Conservation (phyloP, 768 basidiomycete genomes). For the Collybia mongolica region DNA sequence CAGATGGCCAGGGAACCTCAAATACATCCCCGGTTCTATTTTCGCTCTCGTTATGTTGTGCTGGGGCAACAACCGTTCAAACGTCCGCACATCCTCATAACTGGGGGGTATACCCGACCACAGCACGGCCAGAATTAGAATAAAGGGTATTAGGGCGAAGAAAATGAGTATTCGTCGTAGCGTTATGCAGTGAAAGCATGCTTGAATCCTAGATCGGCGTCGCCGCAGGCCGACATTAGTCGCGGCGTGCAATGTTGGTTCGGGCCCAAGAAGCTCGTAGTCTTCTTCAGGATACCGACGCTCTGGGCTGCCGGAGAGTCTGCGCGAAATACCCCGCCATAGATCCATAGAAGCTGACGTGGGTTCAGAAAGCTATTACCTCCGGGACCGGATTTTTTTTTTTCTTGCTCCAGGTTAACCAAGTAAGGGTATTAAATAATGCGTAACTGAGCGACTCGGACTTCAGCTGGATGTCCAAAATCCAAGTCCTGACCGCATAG, state of each 20-base stretch:
- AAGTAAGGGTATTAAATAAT: too few relatives aligned
- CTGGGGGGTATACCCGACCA: conserved; percentile 22
- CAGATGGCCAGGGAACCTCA: conserved; percentile 52
- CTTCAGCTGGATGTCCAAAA: too few relatives aligned
- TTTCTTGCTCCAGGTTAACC: too few relatives aligned
- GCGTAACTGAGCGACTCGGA: too few relatives aligned
- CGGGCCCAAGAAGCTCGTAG: conserved; percentile 18
- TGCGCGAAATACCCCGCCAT: conserved; percentile 17
- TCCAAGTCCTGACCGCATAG: too few relatives aligned
- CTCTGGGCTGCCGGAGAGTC: conserved; percentile 12
- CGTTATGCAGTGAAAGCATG: conserved; percentile 12
- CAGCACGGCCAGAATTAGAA: conserved; percentile 16
- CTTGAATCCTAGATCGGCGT: conserved; percentile 11
- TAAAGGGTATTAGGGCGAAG: conserved; percentile 13
- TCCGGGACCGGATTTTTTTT: too few relatives aligned
- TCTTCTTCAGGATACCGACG: conserved; percentile 17
- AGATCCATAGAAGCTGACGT: conserved; percentile 15
- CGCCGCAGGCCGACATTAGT: conserved; percentile 5
- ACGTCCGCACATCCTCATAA: conserved; percentile 18
- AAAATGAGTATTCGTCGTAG: conserved; percentile 16
- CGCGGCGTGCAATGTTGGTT: conserved; percentile 2
- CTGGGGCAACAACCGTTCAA: conserved; percentile 18
- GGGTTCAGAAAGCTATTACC: not conserved
- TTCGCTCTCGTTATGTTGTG: conserved; percentile 13
- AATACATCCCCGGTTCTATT: conserved; percentile 26